Base-by-base conservation (phyloP, 2,329 filamentous ascomycete genomes). In the Paecilomyces sp. region DNA sequence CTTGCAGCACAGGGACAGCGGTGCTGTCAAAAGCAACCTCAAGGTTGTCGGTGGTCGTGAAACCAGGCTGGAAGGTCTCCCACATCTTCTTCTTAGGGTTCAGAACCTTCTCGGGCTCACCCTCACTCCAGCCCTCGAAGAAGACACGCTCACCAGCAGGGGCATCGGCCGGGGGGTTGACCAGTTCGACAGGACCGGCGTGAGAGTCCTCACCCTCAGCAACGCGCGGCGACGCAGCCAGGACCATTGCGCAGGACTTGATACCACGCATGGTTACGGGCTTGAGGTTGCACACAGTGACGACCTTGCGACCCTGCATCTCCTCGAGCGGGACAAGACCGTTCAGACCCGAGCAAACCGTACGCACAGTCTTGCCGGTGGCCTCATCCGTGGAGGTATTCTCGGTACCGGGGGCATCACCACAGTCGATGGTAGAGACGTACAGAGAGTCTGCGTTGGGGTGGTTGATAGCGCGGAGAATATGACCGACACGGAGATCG, bases 71-170 rank as follows among this genome's bases (percentile, higher is more conserved):
- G 78, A 96, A 91, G 9, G 84, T 91, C 83, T 99, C 94, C 92
- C 93, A 97, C 62, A 97, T 81, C 87, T 97, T 97, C 87, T 97
- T 99, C 88, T 99, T 99, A 60, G 94, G 94, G 83, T 97, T 99
- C 60, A 99, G 83, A 57, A 93, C 86, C 63, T 88, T 88, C 83
- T 99, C 94, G 0, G 94, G 92, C 81, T 96, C 90, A 61, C 91
- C 92, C 75, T 91, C 83, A 54, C 66, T 70, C 88, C 91, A 99
- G 55, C 94, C 94, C 73, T 97, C 90, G 73, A 99, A 99, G 82
- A 83, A 92, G 57, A 97, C 90, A 13, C 90, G 83, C 73, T 96
- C 91, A 60, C 94, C 94, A 5, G 92, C 91, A 71, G 88, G 85
- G 52, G 90, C 83, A 50, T 85, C 91, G 18, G 82, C 84, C 1